phyloP scores from a whole-genome alignment of 2,329 filamentous ascomycete genomes.

The Pseudogymnoascus sp. region DNA sequence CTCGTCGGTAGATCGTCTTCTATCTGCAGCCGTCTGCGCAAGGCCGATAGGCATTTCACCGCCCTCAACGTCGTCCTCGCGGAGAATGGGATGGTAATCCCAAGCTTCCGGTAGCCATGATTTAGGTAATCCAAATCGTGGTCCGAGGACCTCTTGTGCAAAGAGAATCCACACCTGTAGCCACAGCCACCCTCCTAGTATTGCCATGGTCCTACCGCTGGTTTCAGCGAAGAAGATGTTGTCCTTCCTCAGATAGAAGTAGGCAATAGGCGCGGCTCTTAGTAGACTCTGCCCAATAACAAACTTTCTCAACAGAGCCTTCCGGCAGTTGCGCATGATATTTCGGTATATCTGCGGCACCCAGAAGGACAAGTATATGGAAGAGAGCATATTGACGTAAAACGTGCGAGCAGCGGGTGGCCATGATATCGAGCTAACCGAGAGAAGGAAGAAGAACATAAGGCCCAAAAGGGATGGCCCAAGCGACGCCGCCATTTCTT shows the following conservation, averaged over 20 bases:
- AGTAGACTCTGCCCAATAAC: slow-evolving; percentile 74
- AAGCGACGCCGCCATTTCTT: slow-evolving; percentile 43
- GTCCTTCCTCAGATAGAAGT: slow-evolving; percentile 70
- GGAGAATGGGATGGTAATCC: slow-evolving; percentile 88
- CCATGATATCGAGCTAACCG: slow-evolving; percentile 54
- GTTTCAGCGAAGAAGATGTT: slow-evolving; percentile 75
- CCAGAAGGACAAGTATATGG: slow-evolving; percentile 85
- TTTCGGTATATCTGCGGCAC: slow-evolving; percentile 87
- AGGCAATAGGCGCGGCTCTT: slow-evolving; percentile 70
- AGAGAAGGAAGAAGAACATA: slow-evolving; percentile 48
- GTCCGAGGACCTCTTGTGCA: slow-evolving; percentile 77
- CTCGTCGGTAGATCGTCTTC: slow-evolving; percentile 26
- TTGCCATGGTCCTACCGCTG: slow-evolving; percentile 55
- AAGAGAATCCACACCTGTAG: slow-evolving; percentile 71
- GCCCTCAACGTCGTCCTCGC: slow-evolving; percentile 73
- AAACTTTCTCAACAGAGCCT: slow-evolving; percentile 86
- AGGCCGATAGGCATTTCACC: slow-evolving; percentile 75
- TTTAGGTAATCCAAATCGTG: slow-evolving; percentile 73
- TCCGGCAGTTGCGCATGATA: slow-evolving; percentile 79
- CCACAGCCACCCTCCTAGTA: slow-evolving; percentile 75
- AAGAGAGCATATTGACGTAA: slow-evolving; percentile 56
- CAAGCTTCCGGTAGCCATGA: slow-evolving; percentile 68
- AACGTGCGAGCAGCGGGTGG: slow-evolving; percentile 44
- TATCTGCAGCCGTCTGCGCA: slow-evolving; percentile 30
- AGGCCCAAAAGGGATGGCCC: slow-evolving; percentile 49